Base-by-base conservation (phyloP, 148 eudicot genomes). In the Pharnaceum exiguum region DNA sequence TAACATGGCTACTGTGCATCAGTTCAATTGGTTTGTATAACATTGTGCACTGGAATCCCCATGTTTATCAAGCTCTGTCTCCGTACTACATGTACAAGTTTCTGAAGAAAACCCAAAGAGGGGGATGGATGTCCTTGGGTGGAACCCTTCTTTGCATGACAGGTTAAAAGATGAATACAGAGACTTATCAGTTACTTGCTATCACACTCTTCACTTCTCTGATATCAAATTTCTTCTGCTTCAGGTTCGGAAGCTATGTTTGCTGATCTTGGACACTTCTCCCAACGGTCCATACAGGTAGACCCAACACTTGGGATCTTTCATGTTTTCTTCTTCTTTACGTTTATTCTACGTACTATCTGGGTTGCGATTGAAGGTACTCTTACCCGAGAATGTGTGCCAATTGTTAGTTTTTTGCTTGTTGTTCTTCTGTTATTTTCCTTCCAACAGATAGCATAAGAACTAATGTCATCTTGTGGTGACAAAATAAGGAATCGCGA, bases 191-290 rank as follows among this genome's bases (percentile, higher is more conserved):
- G 22, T 48, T 17, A 22, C 7, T 3, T 22, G 30, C 37, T n/a
- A n/a, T n/a, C 36, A 7, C 22, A 12, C 40, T 11, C 17, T 32
- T 15, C 37, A n/a, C 21, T 46, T 33, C 2, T 51, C 56, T 69
- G 42, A 69, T 17, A 31, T 16, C 37, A 16, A 35, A 5, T 58
- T 52, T 31, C 18, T 27, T 39, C 37, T 54, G 49, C 37, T 11
- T 59, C 72, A 82, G 96, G 93, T 37, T 65, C 95, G 0, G 95
- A 89, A 74, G 95, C 95, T 35, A 81, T 89, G 94, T 89, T 86
- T 66, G 94, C 95, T 6, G 90, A 89, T 75, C 79, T 89, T 22
- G 72, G 76, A 19, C 76, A 72, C 49, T 72, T 72, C 47, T 64
- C 76, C 7, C 76, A 72, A 27, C 50, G 23, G 21, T 72, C 76